Conservation (phyloP, 2,329 filamentous ascomycete species). For the Fusarium succisae region DNA sequence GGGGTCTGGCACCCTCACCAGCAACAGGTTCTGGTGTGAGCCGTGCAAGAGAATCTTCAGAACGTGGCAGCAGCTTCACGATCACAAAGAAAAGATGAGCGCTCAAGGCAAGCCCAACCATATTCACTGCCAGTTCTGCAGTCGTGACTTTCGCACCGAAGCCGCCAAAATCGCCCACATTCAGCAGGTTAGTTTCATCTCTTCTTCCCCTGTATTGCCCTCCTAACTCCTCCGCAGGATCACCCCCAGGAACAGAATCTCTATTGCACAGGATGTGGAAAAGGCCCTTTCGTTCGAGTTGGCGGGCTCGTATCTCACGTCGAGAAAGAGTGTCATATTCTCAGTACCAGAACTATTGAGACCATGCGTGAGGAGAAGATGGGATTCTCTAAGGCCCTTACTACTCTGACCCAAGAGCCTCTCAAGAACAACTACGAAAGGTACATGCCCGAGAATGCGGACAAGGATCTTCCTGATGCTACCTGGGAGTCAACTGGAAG, state of each 20-base stretch:
- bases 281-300: constrained; percentile 49
- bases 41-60: constrained; percentile 44
- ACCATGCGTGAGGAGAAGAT: constrained; percentile 50
- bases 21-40: constrained; percentile 41
- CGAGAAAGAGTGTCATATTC: constrained; percentile 52
- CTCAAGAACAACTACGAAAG: constrained; percentile 43
- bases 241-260: constrained; percentile 55
- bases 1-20: constrained; percentile 7
- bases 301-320: constrained; percentile 56
- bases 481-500: background rate
- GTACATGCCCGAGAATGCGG: constrained; percentile 36
- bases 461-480: background rate
- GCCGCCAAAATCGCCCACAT: constrained; percentile 48
- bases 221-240: constrained; percentile 40
- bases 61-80: constrained; percentile 35
- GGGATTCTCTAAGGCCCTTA: constrained; percentile 47
- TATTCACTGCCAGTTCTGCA: constrained; percentile 52
- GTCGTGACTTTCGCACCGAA: constrained; percentile 48
- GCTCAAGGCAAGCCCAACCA: constrained; percentile 38
- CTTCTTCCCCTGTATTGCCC: background rate
- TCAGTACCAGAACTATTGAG: constrained; percentile 48
- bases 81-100: constrained; percentile 46
- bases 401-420: constrained; percentile 38
- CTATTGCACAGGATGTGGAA: constrained; percentile 57
- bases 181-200: constrained; percentile 44